A percentile compares a stretch with the other conserved stretches of the same genome.
Conservation (phyloP, 2,329 filamentous ascomycete species). For the Metarhizium robertsii region DNA sequence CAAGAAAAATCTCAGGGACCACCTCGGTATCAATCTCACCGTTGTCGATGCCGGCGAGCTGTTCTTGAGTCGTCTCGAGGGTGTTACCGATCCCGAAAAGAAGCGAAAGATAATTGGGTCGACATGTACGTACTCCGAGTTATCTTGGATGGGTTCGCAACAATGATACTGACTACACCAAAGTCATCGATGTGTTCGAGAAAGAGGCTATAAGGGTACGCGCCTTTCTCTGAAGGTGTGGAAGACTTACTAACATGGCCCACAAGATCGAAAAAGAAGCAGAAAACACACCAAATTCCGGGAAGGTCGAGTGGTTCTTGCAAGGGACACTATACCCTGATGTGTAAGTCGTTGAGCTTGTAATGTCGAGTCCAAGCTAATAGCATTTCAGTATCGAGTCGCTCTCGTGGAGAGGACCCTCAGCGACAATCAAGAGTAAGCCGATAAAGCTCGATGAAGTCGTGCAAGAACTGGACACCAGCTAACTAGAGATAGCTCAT, state of each 20-base stretch:
- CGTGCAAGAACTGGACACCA: neutral
- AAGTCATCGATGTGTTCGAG: constrained; percentile 59
- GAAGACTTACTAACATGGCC: neutral
- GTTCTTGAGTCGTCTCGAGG: constrained; percentile 70
- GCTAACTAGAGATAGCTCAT: constrained; percentile 17
- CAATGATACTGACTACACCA: neutral
- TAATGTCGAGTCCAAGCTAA: neutral
- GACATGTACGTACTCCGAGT: neutral
- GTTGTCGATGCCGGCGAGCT: constrained; percentile 70
- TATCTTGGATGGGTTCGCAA: neutral
- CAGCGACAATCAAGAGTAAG: constrained; percentile 15
- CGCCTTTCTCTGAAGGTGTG: neutral
- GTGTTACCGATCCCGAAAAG: constrained; percentile 66
- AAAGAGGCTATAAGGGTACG: constrained; percentile 46
- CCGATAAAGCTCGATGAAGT: neutral
- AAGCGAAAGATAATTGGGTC: constrained; percentile 84
- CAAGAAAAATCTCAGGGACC: constrained; percentile 65
- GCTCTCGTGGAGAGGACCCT: constrained; percentile 25
- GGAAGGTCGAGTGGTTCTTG: constrained; percentile 75
- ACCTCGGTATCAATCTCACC: constrained; percentile 84
- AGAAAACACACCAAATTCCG: constrained; percentile 55
- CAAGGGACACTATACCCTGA: constrained; percentile 67
- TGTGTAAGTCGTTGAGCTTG: neutral
- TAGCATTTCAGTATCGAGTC: no score
- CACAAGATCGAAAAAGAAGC: constrained; percentile 58